phyloP scores from a whole-genome alignment of 164 flowering plant species.

The Echeveria elegans region DNA sequence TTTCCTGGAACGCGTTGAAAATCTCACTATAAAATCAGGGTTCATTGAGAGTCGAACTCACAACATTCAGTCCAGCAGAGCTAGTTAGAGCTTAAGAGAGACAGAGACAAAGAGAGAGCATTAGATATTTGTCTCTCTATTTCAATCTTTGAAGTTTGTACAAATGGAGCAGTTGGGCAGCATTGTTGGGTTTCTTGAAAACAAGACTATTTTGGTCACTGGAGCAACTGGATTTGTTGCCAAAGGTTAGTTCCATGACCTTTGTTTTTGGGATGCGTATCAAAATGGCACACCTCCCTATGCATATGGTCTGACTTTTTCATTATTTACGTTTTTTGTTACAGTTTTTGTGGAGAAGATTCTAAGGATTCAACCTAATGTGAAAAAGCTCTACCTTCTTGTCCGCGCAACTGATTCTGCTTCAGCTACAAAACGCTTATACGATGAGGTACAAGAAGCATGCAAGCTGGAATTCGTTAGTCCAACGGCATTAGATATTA shows the following conservation, averaged over 20 bases:
- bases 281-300: neutral
- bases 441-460: constrained; percentile 22
- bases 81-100: neutral
- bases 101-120: too few relatives aligned
- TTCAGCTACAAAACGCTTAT: constrained; percentile 24
- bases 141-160: neutral
- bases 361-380: constrained; percentile 41
- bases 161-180: constrained; percentile 7
- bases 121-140: neutral
- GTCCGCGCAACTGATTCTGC: constrained; percentile 29
- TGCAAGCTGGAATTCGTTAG: too few relatives aligned
- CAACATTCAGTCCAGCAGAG: constrained; percentile 3
- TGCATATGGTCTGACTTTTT: neutral
- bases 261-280: neutral
- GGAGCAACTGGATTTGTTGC: constrained; percentile 75
- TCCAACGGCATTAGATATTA: too few relatives aligned
- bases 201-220: constrained; percentile 52
- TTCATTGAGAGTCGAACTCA: neutral
- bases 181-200: constrained; percentile 34
- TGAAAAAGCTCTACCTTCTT: constrained; percentile 40
- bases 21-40: neutral
- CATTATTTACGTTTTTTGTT: constrained; percentile 2
- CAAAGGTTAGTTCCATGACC: constrained; percentile 28
- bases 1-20: neutral
- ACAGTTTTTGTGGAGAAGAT: constrained; percentile 44